Evolutionary conservation across 2,329 filamentous ascomycete genomes (phyloP).

Genomic region (Colletotrichum tamarilloi): DNA sequence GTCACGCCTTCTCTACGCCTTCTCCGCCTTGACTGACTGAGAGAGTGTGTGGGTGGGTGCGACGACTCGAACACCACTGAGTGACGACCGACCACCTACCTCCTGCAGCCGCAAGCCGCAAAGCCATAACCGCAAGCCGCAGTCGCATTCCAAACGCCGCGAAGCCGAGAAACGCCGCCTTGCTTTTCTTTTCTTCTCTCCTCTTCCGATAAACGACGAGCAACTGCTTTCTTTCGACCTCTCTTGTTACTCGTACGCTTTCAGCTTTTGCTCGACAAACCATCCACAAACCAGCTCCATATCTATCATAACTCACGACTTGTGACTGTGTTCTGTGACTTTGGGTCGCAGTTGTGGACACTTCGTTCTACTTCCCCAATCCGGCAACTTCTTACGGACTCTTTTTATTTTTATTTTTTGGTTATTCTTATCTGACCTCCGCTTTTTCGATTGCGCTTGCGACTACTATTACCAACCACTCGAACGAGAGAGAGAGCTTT

Average conservation of each 20-base stretch:
- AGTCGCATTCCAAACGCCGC: conserved; percentile 1
- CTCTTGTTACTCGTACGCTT: neutral
- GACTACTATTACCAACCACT: conserved; percentile 5
- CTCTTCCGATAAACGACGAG: neutral
- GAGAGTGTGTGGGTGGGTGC: neutral
- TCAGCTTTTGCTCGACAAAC: neutral
- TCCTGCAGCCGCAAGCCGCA: neutral
- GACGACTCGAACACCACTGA: conserved; percentile 13
- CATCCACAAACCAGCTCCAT: neutral
- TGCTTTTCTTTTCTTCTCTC: neutral
- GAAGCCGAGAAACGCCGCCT: conserved; percentile 4
- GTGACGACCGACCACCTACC: neutral
- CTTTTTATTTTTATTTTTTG: neutral
- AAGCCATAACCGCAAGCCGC: neutral
- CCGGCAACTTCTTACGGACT: conserved; percentile 17
- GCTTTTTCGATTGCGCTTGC: conserved; percentile 12
- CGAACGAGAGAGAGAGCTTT: neutral
- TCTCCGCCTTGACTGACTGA: conserved; percentile 1
- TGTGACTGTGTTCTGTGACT: neutral
- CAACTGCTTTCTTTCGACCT: neutral
- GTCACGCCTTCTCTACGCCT: neutral
- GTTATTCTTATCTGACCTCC: conserved; percentile 20
- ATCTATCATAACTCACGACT: neutral
- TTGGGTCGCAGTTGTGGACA: conserved; percentile 1
- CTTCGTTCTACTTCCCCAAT: conserved; percentile 17